A percentile compares a stretch with the other conserved stretches of the same genome.
Conservation (phyloP, 2,329 filamentous ascomycete species). For the Aspergillus jensenii region DNA sequence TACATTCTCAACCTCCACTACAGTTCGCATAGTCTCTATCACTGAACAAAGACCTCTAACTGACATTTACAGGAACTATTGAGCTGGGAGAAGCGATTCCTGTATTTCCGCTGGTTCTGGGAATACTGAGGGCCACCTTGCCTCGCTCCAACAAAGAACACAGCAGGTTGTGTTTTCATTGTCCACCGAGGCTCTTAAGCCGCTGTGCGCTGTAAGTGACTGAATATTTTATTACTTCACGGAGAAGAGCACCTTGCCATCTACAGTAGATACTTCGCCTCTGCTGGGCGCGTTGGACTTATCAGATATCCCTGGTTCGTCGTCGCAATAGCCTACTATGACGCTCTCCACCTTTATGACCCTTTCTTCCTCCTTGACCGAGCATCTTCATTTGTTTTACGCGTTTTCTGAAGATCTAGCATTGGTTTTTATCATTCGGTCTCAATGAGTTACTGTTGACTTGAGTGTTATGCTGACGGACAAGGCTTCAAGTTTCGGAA, state of each 20-base stretch:
- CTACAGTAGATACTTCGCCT: background rate
- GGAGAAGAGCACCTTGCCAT: background rate
- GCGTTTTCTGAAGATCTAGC: background rate
- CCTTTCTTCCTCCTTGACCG: background rate
- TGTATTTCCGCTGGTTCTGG: background rate
- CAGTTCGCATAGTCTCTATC: background rate
- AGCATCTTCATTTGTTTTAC: background rate
- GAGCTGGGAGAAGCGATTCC: background rate
- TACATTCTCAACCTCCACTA: background rate
- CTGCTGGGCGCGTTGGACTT: background rate
- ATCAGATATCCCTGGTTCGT: background rate
- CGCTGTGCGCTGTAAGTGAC: background rate
- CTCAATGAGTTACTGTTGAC: background rate
- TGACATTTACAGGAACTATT: background rate
- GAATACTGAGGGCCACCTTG: background rate
- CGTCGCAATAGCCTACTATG: background rate
- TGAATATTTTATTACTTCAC: background rate
- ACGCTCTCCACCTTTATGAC: background rate
- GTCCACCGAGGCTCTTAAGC: background rate
- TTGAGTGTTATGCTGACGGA: constrained; percentile 1
- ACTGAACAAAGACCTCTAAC: background rate
- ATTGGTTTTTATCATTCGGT: background rate
- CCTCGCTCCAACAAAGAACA: constrained; percentile 2
- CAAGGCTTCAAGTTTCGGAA: background rate
- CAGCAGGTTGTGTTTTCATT: background rate